Evolutionary conservation across 768 basidiomycete genomes (phyloP).

Genomic region (Boletus speciosus): DNA sequence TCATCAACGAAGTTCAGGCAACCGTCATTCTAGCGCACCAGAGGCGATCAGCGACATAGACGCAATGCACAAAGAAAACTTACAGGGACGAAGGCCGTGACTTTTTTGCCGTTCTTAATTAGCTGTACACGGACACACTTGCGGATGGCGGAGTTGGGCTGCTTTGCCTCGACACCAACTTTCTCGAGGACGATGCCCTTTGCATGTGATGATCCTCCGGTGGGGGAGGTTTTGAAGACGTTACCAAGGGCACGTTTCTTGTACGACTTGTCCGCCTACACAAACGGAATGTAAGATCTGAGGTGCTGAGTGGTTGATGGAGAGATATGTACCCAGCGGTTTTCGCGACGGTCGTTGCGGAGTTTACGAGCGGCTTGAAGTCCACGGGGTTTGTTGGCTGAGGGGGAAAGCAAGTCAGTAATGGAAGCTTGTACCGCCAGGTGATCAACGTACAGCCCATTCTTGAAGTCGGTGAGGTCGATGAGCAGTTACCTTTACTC

Average conservation of each 20-base stretch:
- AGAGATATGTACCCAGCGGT: slow-evolving; percentile 82
- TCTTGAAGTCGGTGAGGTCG: slow-evolving; percentile 57
- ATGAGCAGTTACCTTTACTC: slow-evolving; percentile 25
- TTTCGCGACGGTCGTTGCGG: slow-evolving; percentile 87
- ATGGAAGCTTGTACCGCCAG: slow-evolving; percentile 5
- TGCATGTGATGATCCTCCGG: slow-evolving; percentile 98
- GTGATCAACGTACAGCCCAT: slow-evolving; percentile 75
- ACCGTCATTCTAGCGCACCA: slow-evolving; percentile 73
- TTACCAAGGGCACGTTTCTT: slow-evolving; percentile 99
- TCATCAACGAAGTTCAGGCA: slow-evolving; percentile 98
- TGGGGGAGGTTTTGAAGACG: slow-evolving; percentile 99
- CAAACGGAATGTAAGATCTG: slow-evolving; percentile 15
- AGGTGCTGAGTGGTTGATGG: background rate
- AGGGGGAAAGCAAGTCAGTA: slow-evolving; percentile 1
- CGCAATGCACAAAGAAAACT: slow-evolving; percentile 31
- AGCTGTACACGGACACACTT: slow-evolving; percentile 99
- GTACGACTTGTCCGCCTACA: slow-evolving; percentile 94
- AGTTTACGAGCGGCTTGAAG: slow-evolving; percentile 99
- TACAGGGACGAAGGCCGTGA: slow-evolving; percentile 98
- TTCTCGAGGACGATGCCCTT: slow-evolving; percentile 99
- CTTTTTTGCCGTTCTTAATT: slow-evolving; percentile 99
- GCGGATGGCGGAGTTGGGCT: slow-evolving; percentile 99
- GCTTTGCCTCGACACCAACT: slow-evolving; percentile 99
- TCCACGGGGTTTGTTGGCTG: slow-evolving; percentile 99
- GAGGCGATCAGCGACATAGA: slow-evolving; percentile 4